Evolutionary conservation across 1,284 basidiomycete genomes (phyloP), one percentile per base, ranked within the genome.

Genomic region (Apiotrichum montevideense): DNA sequence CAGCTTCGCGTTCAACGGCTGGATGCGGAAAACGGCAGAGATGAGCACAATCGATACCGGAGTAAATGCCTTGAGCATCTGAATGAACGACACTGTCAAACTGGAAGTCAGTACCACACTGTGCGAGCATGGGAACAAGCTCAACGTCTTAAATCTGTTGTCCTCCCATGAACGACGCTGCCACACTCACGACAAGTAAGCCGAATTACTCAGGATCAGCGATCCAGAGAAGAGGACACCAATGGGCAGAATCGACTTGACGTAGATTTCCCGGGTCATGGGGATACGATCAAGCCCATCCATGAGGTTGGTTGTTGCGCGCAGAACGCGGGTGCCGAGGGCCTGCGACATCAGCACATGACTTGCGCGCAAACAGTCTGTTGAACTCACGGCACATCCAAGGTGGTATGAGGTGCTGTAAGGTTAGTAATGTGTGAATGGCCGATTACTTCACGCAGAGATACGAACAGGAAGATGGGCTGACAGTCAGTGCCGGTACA

Each of bases 1-100:
- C 5, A 95, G 82, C 66, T 83, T 86, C 65, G 83, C 83, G 71
- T 83, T 91, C 2, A 92, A 87, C 51, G 93, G 87, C 57, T 92
- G 87, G 56, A 93, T 85, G 54, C 87, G 85, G 80, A 88, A 88
- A 1, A 83, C 79, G 81, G 92, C 95, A 3, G 90, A 93, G 66
- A 96, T 93, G 63, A 97, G 82, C 40, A 98, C 83, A 66, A 97
- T 95, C 0, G 92, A 88, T 10, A 97, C 94, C 0, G 94, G 92
- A 1, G 83, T 90, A 78, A 97, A 97, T 7, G 94, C 89, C 84
- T 96, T 96, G 77, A 96, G 86, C 94, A 98, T 98, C 75, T 98
- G 95, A 64, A 98, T 98, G 77, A 95, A 98, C 0, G 91, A 87
- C 9, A 98, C 90, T 65, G 86, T 88, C 62, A 98, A 83, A 59